Conservation (phyloP, 2,329 filamentous ascomycete species). For the Calonectria crousiana region DNA sequence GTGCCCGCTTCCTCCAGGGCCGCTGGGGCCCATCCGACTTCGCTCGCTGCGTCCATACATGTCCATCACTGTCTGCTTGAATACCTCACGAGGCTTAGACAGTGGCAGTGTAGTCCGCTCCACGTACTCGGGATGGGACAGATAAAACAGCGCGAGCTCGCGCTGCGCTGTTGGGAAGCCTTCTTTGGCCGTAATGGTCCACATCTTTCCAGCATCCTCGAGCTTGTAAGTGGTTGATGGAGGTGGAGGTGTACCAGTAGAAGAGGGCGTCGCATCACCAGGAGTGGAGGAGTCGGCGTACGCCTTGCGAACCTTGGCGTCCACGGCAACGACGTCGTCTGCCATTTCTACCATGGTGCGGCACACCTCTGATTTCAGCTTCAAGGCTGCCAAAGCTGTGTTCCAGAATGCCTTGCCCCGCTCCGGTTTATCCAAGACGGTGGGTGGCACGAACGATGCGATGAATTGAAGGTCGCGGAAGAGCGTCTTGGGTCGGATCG, state of each 20-base stretch:
- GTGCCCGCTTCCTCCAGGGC: constrained; percentile 35
- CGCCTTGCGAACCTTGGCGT: constrained; percentile 72
- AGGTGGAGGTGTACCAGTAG: constrained; percentile 58
- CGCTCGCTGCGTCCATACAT: constrained; percentile 63
- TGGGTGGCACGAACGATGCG: constrained; percentile 72
- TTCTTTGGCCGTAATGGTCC: constrained; percentile 93
- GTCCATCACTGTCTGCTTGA: constrained; percentile 88
- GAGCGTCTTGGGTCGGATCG: constrained; percentile 81
- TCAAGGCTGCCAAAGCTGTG: constrained; percentile 87
- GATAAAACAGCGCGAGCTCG: constrained; percentile 92
- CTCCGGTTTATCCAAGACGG: constrained; percentile 71
- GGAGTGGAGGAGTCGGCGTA: constrained; percentile 48
- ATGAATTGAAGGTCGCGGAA: constrained; percentile 87
- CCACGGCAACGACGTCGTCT: constrained; percentile 67
- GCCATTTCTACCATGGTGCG: constrained; percentile 78
- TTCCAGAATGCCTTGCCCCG: constrained; percentile 89
- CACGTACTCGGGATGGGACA: constrained; percentile 90
- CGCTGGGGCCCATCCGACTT: constrained; percentile 37
- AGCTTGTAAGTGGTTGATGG: constrained; percentile 75
- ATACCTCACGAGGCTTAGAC: constrained; percentile 87
- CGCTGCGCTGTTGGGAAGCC: constrained; percentile 86
- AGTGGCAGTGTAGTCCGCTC: constrained; percentile 85
- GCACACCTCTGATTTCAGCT: constrained; percentile 88
- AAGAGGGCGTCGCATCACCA: constrained; percentile 48
- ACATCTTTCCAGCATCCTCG: constrained; percentile 87